Conservation (phyloP, 768 basidiomycete genomes). For the Trametes cingulata region DNA sequence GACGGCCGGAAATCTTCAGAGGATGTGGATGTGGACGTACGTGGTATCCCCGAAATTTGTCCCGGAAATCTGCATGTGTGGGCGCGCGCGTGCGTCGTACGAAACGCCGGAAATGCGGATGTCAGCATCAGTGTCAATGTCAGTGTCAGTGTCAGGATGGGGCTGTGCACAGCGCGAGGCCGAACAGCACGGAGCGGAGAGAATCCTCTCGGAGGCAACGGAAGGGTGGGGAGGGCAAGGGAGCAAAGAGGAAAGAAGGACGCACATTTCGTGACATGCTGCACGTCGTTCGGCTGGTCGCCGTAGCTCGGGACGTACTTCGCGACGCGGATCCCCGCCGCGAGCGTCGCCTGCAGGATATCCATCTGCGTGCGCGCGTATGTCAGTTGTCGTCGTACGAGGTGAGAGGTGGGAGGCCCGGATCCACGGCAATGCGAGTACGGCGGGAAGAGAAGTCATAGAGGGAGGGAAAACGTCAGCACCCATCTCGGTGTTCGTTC, state of each 20-base stretch:
- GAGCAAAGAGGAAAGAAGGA: constrained; percentile 12
- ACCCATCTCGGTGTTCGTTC: too few species aligned
- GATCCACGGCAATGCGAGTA: too few species aligned
- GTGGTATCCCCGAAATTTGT: constrained; percentile 66
- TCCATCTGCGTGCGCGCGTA: constrained; percentile 48
- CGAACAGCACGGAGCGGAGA: too few species aligned
- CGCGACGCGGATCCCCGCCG: constrained; percentile 54
- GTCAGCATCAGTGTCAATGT: too few species aligned
- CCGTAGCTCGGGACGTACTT: constrained; percentile 65
- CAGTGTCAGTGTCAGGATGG: too few species aligned
- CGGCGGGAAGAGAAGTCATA: too few species aligned
- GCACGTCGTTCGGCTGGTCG: constrained; percentile 56
- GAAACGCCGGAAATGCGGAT: too few species aligned
- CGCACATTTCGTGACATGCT: constrained; percentile 64
- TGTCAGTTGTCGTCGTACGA: too few species aligned
- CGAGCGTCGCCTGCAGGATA: constrained; percentile 55
- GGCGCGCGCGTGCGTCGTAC: not conserved
- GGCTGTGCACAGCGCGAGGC: too few species aligned
- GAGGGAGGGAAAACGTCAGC: too few species aligned
- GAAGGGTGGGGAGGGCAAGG: not conserved
- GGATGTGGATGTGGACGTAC: constrained; percentile 37
- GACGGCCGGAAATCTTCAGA: not conserved
- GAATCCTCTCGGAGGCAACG: too few species aligned
- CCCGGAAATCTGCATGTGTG: constrained; percentile 55
- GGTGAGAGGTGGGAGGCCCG: too few species aligned